Evolutionary conservation across 345 rosid genomes (phyloP).

Genomic region (Hevea brasiliensis): DNA sequence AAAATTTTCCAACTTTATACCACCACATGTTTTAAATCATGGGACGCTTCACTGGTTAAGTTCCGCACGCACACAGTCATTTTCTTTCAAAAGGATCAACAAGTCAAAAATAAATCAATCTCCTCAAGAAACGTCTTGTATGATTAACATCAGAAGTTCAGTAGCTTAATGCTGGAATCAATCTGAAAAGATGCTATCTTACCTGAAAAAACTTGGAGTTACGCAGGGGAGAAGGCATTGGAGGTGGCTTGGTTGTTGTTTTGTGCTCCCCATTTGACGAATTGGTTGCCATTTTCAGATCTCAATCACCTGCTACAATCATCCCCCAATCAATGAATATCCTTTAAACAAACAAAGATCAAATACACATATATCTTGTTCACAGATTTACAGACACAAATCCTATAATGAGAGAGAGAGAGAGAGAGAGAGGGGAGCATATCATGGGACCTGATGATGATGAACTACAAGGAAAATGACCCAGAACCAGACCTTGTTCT

Average conservation of each 20-base stretch:
- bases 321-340: neutral
- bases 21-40: neutral
- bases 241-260: conserved; percentile 67
- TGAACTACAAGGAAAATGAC: conserved; percentile 4
- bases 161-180: neutral
- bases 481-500: conserved; percentile 10
- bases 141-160: neutral
- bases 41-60: neutral
- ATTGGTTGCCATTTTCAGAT: conserved; percentile 54
- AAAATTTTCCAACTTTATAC: conserved; percentile 11
- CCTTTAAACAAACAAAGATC: neutral
- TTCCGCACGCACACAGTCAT: neutral
- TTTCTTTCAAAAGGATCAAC: neutral
- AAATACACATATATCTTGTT: neutral
- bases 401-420: too few species aligned
- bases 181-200: neutral
- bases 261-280: conserved; percentile 53
- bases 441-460: neutral
- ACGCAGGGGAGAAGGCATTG: conserved; percentile 86
- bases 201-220: conserved; percentile 90
- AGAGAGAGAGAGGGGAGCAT: neutral
- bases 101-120: neutral
- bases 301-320: conserved; percentile 9
- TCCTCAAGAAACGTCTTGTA: neutral
- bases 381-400: conserved; percentile 8